phyloP scores from a whole-genome alignment of 192 early-diverging fungal genomes.

The Rhizophagus sp. region DNA sequence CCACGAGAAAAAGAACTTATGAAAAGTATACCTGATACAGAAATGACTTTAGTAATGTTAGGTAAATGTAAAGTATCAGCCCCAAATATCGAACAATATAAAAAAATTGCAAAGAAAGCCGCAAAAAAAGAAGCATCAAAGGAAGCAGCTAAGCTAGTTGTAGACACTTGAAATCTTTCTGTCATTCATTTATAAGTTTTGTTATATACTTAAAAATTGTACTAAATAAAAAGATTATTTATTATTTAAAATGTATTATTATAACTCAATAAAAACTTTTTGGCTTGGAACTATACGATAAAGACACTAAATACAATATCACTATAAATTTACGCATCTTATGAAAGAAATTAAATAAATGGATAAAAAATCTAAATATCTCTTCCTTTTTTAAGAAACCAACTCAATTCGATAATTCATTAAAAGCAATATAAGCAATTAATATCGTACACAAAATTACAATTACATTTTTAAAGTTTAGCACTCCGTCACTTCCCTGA shows the following conservation, averaged over 20 bases:
- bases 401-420: background rate
- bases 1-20: conserved; percentile 77
- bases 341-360: no score
- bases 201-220: no score
- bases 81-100: conserved; percentile 69
- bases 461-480: background rate
- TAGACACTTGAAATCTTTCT: background rate
- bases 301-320: no score
- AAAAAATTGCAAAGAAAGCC: conserved; percentile 53
- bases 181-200: no score
- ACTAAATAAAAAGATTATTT: no score
- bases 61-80: conserved; percentile 87
- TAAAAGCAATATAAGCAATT: background rate
- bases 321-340: no score
- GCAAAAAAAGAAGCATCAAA: background rate
- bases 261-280: no score
- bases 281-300: no score
- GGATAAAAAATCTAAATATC: no score
- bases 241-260: no score
- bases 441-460: background rate
- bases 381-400: background rate
- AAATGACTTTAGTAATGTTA: conserved; percentile 79
- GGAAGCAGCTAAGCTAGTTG: background rate
- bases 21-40: conserved; percentile 80
- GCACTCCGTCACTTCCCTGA: background rate